Evolutionary conservation across 2,329 filamentous ascomycete genomes (phyloP).

Genomic region (Aspergillus latus): DNA sequence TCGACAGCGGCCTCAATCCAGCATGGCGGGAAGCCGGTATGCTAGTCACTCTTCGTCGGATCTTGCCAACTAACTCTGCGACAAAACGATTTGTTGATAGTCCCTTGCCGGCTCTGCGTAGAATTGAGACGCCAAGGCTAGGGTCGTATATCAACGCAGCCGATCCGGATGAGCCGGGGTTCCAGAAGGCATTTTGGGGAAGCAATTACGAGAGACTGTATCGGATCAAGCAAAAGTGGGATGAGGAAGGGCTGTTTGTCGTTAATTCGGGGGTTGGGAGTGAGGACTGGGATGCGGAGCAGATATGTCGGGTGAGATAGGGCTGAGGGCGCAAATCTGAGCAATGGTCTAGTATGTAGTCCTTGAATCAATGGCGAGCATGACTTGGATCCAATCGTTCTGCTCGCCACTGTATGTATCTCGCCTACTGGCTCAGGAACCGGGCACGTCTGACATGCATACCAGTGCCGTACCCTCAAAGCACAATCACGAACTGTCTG

Average conservation of each 20-base stretch:
- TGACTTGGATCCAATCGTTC: too few species aligned
- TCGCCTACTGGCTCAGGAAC: too few species aligned
- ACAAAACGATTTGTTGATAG: neutral
- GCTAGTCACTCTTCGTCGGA: neutral
- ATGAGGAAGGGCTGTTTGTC: conserved; percentile 32
- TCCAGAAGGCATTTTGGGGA: conserved; percentile 44
- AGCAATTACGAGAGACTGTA: conserved; percentile 16
- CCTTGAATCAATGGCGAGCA: too few species aligned
- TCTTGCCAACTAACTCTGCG: neutral
- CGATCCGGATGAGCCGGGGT: conserved; percentile 40
- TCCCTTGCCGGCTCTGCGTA: neutral
- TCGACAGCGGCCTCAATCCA: neutral
- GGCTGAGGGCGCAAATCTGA: too few species aligned
- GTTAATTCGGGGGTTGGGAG: conserved; percentile 24
- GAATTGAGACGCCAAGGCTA: conserved; percentile 13
- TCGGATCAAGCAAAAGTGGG: conserved; percentile 11
- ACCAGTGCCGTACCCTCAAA: too few species aligned
- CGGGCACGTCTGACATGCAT: too few species aligned
- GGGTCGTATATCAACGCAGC: conserved; percentile 43
- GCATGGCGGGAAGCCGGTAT: neutral
- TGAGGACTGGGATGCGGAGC: conserved; percentile 28
- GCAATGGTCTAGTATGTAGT: too few species aligned
- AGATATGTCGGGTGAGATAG: conserved; percentile 18
- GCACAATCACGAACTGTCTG: too few species aligned
- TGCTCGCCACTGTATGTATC: too few species aligned